Evolutionary conservation across 2,329 filamentous ascomycete species (phyloP), one percentile per base, ranked within the genome.

Genomic region (Ophiosphaerella herpotricha): DNA sequence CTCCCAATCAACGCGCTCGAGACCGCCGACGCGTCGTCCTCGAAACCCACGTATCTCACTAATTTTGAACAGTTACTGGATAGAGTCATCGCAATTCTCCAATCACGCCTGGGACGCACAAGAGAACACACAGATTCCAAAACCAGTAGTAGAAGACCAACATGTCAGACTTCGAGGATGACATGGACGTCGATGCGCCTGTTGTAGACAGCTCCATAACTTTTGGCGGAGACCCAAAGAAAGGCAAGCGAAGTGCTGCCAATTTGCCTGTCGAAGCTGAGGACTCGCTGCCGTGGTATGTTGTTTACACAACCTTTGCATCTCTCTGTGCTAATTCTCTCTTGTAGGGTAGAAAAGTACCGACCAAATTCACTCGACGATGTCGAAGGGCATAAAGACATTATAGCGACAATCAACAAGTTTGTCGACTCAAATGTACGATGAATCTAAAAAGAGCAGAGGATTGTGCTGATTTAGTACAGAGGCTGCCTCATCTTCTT

Each of bases 351-450:
- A 7, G 94, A 99, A 72, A 99, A 99, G 70, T 99, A 97, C 76
- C 85, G 94, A 45, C 94, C 94, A 14, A 86, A 87, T 54, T 91
- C 89, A 1, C 84, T 99, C 39, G 85, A 88, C 61, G 94, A 99
- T 74, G 94, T 99, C 50, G 96, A 91, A 3, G 94, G 94, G 16
- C 94, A 99, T 74, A 89, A 97, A 70, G 94, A 99, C 75, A 97
- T 99, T 68, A 85, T 99, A 57, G 87, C 92, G 4, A 99, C 94
- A 2, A 96, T 99, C 78, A 97, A 97, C 81, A 94, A 92, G 73
- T 99, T 99, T 67, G 85, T 99, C 70, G 92, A 97, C 70, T 84
- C 90, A 49, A 97, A 99, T 76, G 83, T 85, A 74, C 26, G 74
- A 45, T 21, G 13, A 12, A 5, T 7, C 13, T n/a, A 6, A 7